Conservation (phyloP, 345 rosid species). For the Eucalyptus decipiens region DNA sequence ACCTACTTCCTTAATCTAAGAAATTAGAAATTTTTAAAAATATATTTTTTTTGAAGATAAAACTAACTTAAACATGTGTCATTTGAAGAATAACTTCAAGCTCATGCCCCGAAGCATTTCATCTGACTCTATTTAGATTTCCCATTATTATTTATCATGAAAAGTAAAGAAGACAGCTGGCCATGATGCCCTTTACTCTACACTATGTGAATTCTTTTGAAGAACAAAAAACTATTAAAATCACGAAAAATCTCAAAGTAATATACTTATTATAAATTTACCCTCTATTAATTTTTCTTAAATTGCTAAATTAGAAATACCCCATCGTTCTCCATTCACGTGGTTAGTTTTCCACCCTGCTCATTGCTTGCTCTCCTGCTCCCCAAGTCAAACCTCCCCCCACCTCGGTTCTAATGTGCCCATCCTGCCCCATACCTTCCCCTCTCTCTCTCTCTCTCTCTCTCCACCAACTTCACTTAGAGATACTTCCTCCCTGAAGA, state of each 20-base stretch:
- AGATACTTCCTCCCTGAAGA: neutral
- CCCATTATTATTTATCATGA: neutral
- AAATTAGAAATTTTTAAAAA: too few species aligned
- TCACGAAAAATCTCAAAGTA: accelerated
- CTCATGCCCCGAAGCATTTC: neutral
- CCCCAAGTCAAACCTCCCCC: neutral
- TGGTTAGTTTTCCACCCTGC: neutral
- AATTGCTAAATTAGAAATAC: too few species aligned
- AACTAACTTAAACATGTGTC: neutral
- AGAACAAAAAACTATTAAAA: neutral
- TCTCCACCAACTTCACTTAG: neutral
- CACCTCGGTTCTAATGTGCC: neutral
- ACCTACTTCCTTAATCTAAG: neutral
- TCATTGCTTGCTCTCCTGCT: neutral
- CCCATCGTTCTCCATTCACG: neutral
- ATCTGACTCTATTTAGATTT: neutral
- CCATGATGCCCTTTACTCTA: too few species aligned
- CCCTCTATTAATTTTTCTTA: accelerated
- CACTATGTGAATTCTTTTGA: too few species aligned
- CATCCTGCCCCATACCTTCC: neutral
- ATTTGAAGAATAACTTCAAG: neutral
- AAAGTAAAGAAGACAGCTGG: neutral
- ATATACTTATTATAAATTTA: accelerated
- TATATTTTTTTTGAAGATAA: neutral
- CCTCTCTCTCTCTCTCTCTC: neutral